Evolutionary conservation across 106 monocot genomes (phyloP).

Genomic region (Dactylorhiza incarnata): DNA sequence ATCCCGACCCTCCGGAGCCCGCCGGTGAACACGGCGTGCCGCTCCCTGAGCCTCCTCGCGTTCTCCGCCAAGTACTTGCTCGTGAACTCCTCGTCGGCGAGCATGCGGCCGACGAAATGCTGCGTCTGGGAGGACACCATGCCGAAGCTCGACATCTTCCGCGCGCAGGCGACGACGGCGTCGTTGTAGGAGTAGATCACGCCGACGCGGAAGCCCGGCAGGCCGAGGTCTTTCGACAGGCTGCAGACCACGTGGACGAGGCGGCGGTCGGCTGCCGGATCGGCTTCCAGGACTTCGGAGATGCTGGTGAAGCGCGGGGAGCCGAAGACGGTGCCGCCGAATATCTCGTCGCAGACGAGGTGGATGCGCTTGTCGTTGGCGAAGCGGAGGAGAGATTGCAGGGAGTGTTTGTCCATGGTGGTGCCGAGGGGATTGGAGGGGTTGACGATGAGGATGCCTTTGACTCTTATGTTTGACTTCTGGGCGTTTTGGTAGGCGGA

Average conservation of each 20-base stretch:
- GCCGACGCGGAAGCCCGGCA: slow-evolving; percentile 69
- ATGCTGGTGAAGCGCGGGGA: slow-evolving; percentile 29
- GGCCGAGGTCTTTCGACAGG: slow-evolving; percentile 68
- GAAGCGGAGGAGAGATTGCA: slow-evolving; percentile 24
- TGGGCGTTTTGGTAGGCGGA: slow-evolving; percentile 31
- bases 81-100: slow-evolving; percentile 47
- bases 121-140: slow-evolving; percentile 76
- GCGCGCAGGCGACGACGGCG: slow-evolving; percentile 30
- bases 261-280: slow-evolving; percentile 3
- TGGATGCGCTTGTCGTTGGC: slow-evolving; percentile 34
- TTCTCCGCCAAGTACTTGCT: slow-evolving; percentile 25
- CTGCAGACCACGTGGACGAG: slow-evolving; percentile 64
- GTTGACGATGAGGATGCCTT: slow-evolving; percentile 50
- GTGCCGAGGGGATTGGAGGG: slow-evolving; percentile 68
- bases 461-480: slow-evolving; percentile 23
- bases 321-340: slow-evolving; percentile 26
- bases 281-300: slow-evolving; percentile 29
- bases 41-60: slow-evolving; percentile 17
- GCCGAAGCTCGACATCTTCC: slow-evolving; percentile 72
- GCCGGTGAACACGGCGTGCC: slow-evolving; percentile 23
- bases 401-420: slow-evolving; percentile 9
- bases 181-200: slow-evolving; percentile 75
- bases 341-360: slow-evolving; percentile 61
- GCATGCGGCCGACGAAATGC: slow-evolving; percentile 36
- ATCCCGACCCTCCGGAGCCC: slow-evolving; percentile 32